phyloP scores from a whole-genome alignment of 2,329 filamentous ascomycete species.

The Diplodia seriata region DNA sequence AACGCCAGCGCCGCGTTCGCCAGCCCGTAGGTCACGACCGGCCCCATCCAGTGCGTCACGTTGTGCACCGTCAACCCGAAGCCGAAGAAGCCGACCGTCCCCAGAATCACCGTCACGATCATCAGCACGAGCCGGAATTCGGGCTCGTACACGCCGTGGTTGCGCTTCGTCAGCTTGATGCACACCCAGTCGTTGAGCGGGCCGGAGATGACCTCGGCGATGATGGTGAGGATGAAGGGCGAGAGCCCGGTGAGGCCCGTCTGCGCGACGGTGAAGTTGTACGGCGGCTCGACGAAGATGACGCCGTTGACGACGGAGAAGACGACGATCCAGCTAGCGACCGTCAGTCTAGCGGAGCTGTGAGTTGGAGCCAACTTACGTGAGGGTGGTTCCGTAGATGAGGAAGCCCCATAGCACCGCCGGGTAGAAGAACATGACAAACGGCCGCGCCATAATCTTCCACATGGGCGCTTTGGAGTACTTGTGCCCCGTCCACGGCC shows the following conservation, averaged over 20 bases:
- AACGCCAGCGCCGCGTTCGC: conserved; percentile 52
- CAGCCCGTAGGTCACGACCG: conserved; percentile 44
- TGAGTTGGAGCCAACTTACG: conserved; percentile 27
- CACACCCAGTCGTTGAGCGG: conserved; percentile 54
- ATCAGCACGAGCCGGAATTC: conserved; percentile 40
- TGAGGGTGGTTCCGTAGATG: conserved; percentile 53
- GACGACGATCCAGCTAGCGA: conserved; percentile 48
- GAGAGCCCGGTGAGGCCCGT: conserved; percentile 61
- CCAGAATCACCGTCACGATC: conserved; percentile 46
- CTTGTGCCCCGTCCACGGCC: conserved; percentile 41
- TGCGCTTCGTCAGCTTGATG: conserved; percentile 40
- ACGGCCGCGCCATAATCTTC: conserved; percentile 47
- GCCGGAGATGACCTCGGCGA: conserved; percentile 55
- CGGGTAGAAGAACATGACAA: conserved; percentile 48
- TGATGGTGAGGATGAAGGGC: conserved; percentile 56
- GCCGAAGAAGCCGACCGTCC: conserved; percentile 48
- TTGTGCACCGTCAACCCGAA: conserved; percentile 48
- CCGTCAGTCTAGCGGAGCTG: conserved; percentile 17
- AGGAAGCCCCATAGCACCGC: conserved; percentile 49
- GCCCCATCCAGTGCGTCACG: conserved; percentile 34
- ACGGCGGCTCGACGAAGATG: conserved; percentile 44
- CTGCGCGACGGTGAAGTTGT: conserved; percentile 58
- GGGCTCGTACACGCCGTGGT: conserved; percentile 42
- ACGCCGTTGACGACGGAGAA: conserved; percentile 58
- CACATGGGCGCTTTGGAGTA: conserved; percentile 44